These are phyloP conservation scores for Schizophyllum commune DNA, from an alignment of 1,284 basidiomycete genomes.

Conservation along the genomic window DNA sequence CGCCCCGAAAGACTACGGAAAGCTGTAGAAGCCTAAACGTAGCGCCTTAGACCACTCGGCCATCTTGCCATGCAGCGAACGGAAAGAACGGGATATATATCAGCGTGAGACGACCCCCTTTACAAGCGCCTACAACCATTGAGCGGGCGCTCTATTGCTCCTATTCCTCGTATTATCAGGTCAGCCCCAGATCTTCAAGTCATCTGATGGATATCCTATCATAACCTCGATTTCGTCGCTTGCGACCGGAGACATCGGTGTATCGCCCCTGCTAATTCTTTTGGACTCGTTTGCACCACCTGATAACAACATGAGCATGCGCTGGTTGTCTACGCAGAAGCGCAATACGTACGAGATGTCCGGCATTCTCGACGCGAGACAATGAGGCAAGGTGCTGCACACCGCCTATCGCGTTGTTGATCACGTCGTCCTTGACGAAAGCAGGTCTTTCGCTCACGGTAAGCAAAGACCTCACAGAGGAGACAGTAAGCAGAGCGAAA, in stretches of 20 bases:
- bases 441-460: slow-evolving; percentile 22
- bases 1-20: slow-evolving; percentile 27
- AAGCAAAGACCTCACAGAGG: not conserved
- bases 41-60: not conserved
- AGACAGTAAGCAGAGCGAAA: not conserved
- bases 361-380: slow-evolving; percentile 24
- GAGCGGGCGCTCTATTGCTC: no score
- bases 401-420: slow-evolving; percentile 28
- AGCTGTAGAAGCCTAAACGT: not conserved
- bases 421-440: slow-evolving; percentile 30
- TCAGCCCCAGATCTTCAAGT: no score
- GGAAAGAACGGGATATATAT: not conserved
- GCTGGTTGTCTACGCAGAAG: not conserved
- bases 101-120: no score
- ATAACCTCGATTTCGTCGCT: not conserved
- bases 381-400: slow-evolving; percentile 32
- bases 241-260: not conserved
- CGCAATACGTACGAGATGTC: slow-evolving; percentile 27
- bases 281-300: slow-evolving; percentile 6
- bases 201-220: not conserved
- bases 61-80: not conserved
- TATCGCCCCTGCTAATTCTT: slow-evolving; percentile 1
- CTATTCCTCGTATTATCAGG: no score
- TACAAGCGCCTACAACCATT: no score
- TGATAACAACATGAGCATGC: not conserved